Evolutionary conservation across 2,329 filamentous ascomycete species (phyloP).

Genomic region (Acarospora socialis): DNA sequence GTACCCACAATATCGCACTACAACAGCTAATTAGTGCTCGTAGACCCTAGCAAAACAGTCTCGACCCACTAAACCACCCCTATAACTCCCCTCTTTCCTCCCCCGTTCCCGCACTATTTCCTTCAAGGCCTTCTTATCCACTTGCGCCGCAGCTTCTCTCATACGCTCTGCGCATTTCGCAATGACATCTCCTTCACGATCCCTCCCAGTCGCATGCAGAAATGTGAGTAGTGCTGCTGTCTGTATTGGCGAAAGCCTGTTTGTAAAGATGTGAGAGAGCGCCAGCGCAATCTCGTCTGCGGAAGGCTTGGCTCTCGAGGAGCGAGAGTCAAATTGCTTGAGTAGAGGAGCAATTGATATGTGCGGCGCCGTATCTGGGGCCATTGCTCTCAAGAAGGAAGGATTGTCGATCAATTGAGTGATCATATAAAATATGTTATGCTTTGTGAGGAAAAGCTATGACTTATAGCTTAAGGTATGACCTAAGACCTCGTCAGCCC

Average conservation of each 20-base stretch:
- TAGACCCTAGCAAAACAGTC: not conserved
- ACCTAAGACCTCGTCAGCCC: no score
- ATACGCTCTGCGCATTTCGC: conserved; percentile 73
- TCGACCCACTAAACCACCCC: conserved; percentile 62
- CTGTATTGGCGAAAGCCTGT: conserved; percentile 77
- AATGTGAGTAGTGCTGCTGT: conserved; percentile 77
- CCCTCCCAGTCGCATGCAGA: conserved; percentile 78
- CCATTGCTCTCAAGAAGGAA: no score
- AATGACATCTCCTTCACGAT: conserved; percentile 72
- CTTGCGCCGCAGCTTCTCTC: conserved; percentile 60
- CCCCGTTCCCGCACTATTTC: conserved; percentile 46
- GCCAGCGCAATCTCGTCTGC: conserved; percentile 79
- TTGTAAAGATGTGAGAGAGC: conserved; percentile 80
- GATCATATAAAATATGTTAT: no score
- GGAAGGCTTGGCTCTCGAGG: conserved; percentile 40
- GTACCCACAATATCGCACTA: conserved; percentile 92
- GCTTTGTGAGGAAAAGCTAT: no score
- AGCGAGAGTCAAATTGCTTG: conserved; percentile 29
- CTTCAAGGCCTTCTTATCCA: conserved; percentile 51
- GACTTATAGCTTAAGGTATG: no score
- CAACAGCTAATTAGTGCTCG: conserved; percentile 6
- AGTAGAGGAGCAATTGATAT: conserved; percentile 35
- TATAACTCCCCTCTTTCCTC: conserved; percentile 57
- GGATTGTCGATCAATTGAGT: no score
- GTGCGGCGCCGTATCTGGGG: no score